phyloP scores from a whole-genome alignment of 805 yeast species.

The Saturnispora diversa region DNA sequence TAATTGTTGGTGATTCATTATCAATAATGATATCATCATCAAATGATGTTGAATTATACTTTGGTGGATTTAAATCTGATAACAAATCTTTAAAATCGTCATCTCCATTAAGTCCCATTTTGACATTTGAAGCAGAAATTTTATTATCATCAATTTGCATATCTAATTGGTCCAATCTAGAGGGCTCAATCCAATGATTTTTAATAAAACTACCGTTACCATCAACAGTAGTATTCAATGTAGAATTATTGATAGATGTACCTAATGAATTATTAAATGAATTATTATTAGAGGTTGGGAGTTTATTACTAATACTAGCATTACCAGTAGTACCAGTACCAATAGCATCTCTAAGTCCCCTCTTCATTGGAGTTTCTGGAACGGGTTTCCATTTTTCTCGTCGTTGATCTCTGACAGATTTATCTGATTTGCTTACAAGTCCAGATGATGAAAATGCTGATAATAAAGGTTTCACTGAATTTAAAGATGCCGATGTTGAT shows the following conservation, averaged over 20 bases:
- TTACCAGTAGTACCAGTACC: conserved; percentile 19
- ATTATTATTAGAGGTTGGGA: conserved; percentile 7
- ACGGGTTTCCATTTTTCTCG: conserved; percentile 27
- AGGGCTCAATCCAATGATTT: conserved; percentile 2
- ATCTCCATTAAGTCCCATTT: conserved; percentile 15
- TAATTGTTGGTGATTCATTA: conserved; percentile 11
- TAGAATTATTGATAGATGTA: conserved; percentile 1
- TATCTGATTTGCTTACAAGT: conserved; percentile 43
- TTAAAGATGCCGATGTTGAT: conserved; percentile 48
- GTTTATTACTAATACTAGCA: too few species aligned
- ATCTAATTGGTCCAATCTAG: conserved; percentile 8
- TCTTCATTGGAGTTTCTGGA: conserved; percentile 62
- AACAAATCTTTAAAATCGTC: conserved; percentile 28
- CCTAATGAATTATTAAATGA: conserved; percentile 8
- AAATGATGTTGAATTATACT: conserved; percentile 14
- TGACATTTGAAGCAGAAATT: conserved; percentile 21
- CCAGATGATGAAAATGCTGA: conserved; percentile 78
- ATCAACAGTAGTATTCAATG: conserved; percentile 5
- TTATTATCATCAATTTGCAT: conserved; percentile 25
- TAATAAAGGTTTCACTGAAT: conserved; percentile 74
- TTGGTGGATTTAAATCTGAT: conserved; percentile 36
- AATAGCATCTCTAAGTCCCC: conserved; percentile 30
- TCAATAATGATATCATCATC: background rate
- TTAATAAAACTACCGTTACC: conserved; percentile 9
- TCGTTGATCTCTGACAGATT: conserved; percentile 36